Base-by-base conservation (phyloP, 108 stramenopile genomes). In the Nannochloropsis oceanica region DNA sequence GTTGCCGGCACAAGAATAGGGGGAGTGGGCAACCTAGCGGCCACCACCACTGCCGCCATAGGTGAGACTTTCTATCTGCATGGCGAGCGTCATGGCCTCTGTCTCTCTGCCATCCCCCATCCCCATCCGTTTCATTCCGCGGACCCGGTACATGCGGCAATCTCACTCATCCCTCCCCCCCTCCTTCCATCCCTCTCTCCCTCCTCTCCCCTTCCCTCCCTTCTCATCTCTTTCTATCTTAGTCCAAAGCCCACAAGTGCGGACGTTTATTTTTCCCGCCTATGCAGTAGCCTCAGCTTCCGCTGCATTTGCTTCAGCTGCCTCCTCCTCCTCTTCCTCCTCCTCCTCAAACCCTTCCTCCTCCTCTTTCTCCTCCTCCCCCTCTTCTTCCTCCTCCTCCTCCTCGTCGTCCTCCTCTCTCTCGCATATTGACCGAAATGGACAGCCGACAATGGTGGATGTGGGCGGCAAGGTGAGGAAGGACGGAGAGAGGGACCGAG, bases 401-500 rank as follows among this genome's bases (percentile, higher is more conserved):
- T 27, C 81, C 46, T 14, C 46, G 0, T 13, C 46, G 0, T 50
- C 80, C 44, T 8, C 0, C 42, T 73, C 43, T 42, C 86, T 87
- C 27, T 43, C 84, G 12, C 87, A 88, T 25, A 24, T 85, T n/a
- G 87, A 88, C 82, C 50, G 24, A 25, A 14, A 20, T 24, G 27
- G 43, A 13, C 50, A 81, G 85, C 87, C 87, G 10, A 79, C 34
- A 26, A 88, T 88, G 87, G 87, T 88, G 0, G 87, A 88, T 43
- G 87, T 88, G 5, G 81, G 84, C 25, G 43, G 26, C n/a, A 88
- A 88, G 84, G 42, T 50, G 18, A 0, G 46, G 46, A 18, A 18
- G 18, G 18, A 50, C 46, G 0, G 14, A 18, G 46, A 50, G 46
- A 50, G 18, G 46, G 46, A 18, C 46, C 14, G 46, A 18, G 46